These are phyloP conservation scores for Suhomyces bolitotheri DNA, from an alignment of 1,139 yeast genomes.

Conservation along the genomic window DNA sequence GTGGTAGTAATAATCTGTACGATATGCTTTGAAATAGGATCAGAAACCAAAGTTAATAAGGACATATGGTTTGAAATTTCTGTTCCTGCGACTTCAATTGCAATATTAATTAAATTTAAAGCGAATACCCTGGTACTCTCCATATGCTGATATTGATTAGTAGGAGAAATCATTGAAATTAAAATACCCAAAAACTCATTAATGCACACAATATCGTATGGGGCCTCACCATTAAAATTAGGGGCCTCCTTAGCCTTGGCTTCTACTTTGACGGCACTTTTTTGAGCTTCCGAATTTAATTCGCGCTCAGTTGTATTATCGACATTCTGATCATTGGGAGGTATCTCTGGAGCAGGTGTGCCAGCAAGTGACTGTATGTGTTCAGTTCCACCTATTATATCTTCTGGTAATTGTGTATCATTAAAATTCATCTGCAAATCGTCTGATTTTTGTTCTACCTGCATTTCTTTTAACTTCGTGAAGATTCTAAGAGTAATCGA, in stretches of 20 bases:
- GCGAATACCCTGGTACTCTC: conserved; percentile 88
- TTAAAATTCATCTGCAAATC: conserved; percentile 39
- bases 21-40: conserved; percentile 79
- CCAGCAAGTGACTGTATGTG: conserved; percentile 13
- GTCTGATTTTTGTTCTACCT: conserved; percentile 43
- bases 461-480: conserved; percentile 55
- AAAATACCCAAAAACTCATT: conserved; percentile 71
- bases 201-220: conserved; percentile 68
- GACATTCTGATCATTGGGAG: conserved; percentile 10
- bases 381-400: conserved; percentile 42
- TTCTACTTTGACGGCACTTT: background rate
- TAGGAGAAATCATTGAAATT: conserved; percentile 82
- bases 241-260: background rate
- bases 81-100: conserved; percentile 79
- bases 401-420: conserved; percentile 40
- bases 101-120: conserved; percentile 68
- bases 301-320: background rate
- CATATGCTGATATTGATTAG: conserved; percentile 80
- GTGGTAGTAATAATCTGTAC: conserved; percentile 75
- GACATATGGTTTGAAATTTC: conserved; percentile 66
- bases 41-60: conserved; percentile 67
- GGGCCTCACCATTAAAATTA: conserved; percentile 29
- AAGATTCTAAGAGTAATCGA: conserved; percentile 72
- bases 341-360: conserved; percentile 15
- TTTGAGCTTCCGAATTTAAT: background rate